These are phyloP conservation scores for Candida lessepsii DNA, from an alignment of 805 yeast species.

Conservation along the genomic window DNA sequence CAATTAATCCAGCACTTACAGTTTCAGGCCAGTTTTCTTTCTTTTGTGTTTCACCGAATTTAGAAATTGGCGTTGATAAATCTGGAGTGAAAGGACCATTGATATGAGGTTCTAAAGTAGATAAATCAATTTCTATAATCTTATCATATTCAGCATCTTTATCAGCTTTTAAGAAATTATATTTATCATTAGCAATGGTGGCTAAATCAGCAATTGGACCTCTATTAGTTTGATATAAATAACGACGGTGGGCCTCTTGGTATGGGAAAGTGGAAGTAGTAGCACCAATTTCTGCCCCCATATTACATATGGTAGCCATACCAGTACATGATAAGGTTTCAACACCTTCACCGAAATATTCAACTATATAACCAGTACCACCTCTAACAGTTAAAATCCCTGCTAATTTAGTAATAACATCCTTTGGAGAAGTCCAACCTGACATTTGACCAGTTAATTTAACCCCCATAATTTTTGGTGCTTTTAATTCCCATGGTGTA, in stretches of 20 bases:
- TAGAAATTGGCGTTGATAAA: constrained; percentile 87
- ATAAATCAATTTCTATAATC: constrained; percentile 84
- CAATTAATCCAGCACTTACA: constrained; percentile 91
- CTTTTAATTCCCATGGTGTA: constrained; percentile 98
- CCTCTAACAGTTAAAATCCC: constrained; percentile 94
- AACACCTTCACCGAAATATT: constrained; percentile 96
- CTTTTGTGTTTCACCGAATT: constrained; percentile 69
- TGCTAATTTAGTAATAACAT: constrained; percentile 88
- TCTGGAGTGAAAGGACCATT: constrained; percentile 99
- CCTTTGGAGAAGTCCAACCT: constrained; percentile 98
- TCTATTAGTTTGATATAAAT: constrained; percentile 82
- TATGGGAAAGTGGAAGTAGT: constrained; percentile 97
- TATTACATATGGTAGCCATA: constrained; percentile 99
- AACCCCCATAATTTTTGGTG: constrained; percentile 93
- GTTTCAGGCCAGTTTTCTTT: constrained; percentile 81
- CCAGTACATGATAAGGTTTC: constrained; percentile 89
- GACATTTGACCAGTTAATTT: constrained; percentile 82
- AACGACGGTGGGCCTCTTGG: constrained; percentile 75
- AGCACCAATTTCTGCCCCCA: constrained; percentile 99
- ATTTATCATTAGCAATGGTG: constrained; percentile 53
- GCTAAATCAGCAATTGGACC: constrained; percentile 81
- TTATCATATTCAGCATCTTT: constrained; percentile 88
- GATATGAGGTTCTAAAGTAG: constrained; percentile 86
- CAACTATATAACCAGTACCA: constrained; percentile 95
- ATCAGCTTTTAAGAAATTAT: constrained; percentile 76